These are phyloP conservation scores for Sporothrix inflata DNA, from an alignment of 2,329 filamentous ascomycete genomes.

Conservation along the genomic window DNA sequence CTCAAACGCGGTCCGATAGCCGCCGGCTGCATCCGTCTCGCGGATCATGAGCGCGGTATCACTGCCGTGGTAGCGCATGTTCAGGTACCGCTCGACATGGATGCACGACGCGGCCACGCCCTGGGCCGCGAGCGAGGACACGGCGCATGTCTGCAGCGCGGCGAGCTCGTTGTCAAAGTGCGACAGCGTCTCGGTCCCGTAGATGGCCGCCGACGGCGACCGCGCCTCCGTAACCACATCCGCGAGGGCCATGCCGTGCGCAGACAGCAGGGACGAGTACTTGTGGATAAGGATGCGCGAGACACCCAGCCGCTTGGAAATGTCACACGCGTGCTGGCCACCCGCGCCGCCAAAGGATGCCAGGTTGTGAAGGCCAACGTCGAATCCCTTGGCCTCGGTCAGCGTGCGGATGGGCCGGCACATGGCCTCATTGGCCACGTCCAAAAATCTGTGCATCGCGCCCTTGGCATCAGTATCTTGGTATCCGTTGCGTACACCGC, in stretches of 20 bases:
- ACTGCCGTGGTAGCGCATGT: slow-evolving; percentile 88
- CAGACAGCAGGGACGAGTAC: slow-evolving; percentile 74
- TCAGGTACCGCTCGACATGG: slow-evolving; percentile 78
- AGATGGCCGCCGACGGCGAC: slow-evolving; percentile 62
- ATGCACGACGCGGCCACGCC: slow-evolving; percentile 73
- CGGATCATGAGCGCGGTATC: slow-evolving; percentile 87
- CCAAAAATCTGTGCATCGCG: slow-evolving; percentile 66
- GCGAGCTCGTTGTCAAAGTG: slow-evolving; percentile 25
- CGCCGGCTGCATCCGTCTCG: no score
- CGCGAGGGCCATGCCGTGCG: slow-evolving; percentile 88
- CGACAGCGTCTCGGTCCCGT: slow-evolving; percentile 48
- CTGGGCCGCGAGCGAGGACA: slow-evolving; percentile 49
- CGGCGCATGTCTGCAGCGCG: no score
- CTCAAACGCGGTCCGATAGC: no score
- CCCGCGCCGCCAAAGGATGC: slow-evolving; percentile 92
- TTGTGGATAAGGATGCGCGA: slow-evolving; percentile 78
- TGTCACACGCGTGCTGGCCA: slow-evolving; percentile 86
- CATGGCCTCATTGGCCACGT: slow-evolving; percentile 73
- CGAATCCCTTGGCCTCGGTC: slow-evolving; percentile 90
- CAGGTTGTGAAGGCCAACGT: slow-evolving; percentile 85
- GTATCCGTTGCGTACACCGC: no score
- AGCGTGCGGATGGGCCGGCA: slow-evolving; percentile 80
- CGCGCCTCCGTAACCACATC: slow-evolving; percentile 91
- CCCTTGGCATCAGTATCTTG: no score
- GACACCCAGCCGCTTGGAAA: slow-evolving; percentile 79